phyloP scores from a whole-genome alignment of 78 protist genomes.

The Dictyostelium citrinum region DNA sequence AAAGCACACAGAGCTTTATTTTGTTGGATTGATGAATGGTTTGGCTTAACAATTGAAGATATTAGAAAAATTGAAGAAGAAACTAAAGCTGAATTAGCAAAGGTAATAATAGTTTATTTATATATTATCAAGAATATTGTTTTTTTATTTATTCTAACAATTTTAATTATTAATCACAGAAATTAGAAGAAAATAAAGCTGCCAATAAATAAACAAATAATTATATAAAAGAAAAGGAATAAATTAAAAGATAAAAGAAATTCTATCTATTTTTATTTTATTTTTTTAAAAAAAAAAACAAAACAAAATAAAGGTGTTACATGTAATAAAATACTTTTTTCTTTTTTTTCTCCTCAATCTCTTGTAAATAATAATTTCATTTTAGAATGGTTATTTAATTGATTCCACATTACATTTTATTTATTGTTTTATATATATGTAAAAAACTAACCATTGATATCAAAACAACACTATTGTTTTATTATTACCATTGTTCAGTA shows the following conservation, averaged over 20 bases:
- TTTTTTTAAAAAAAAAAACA: neutral
- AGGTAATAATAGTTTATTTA: neutral
- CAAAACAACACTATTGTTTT: no score
- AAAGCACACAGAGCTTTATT: constrained; percentile 84
- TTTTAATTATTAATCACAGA: neutral
- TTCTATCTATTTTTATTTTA: neutral
- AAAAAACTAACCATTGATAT: no score
- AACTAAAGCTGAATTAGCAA: neutral
- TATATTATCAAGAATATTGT: no score
- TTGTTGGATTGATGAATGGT: constrained; percentile 93
- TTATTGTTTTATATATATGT: no score
- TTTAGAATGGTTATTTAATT: no score
- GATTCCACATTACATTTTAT: no score
- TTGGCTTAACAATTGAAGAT: constrained; percentile 85
- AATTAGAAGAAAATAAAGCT: neutral
- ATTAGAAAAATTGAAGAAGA: constrained; percentile 83
- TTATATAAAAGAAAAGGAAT: no score
- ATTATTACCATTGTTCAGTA: neutral
- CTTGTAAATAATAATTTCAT: no score
- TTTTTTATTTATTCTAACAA: neutral
- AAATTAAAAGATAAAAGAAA: neutral
- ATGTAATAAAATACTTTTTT: neutral
- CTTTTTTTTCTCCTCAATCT: no score
- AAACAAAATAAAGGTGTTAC: neutral
- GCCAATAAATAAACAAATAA: neutral